Conservation (phyloP, 768 basidiomycete species). For the Boletus rex-veris region DNA sequence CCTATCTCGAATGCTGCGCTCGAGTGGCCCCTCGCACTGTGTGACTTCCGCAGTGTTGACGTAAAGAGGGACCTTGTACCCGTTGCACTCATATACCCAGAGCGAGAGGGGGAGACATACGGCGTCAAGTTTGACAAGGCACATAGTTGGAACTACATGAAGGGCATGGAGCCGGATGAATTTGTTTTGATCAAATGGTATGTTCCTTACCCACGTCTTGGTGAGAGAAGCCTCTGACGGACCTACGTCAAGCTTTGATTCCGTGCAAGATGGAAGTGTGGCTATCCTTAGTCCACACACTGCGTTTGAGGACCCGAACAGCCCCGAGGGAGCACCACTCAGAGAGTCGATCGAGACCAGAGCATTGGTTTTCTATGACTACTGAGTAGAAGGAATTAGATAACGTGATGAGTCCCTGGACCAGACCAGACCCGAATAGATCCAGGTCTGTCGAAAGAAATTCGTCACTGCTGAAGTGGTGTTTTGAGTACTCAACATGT, state of each 20-base stretch:
- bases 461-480: no score
- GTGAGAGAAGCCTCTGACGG: neutral
- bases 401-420: no score
- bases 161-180: conserved; percentile 44
- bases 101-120: conserved; percentile 44
- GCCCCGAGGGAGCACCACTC: conserved; percentile 26
- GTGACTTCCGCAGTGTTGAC: conserved; percentile 46
- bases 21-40: conserved; percentile 49
- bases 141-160: conserved; percentile 46
- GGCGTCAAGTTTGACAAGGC: conserved; percentile 36
- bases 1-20: conserved; percentile 43
- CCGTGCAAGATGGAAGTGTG: conserved; percentile 34
- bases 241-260: conserved; percentile 28
- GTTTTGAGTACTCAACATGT: no score
- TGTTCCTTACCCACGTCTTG: conserved; percentile 1
- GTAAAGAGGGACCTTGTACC: conserved; percentile 36
- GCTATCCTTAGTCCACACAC: conserved; percentile 34
- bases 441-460: no score
- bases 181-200: conserved; percentile 49
- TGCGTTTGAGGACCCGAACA: conserved; percentile 34
- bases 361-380: conserved; percentile 36
- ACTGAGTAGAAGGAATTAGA: no score
- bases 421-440: no score
- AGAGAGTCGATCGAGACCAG: conserved; percentile 37
- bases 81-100: conserved; percentile 38